These are phyloP conservation scores for Didymella arachidicola DNA, from an alignment of 2,329 filamentous ascomycete genomes.

Conservation along the genomic window DNA sequence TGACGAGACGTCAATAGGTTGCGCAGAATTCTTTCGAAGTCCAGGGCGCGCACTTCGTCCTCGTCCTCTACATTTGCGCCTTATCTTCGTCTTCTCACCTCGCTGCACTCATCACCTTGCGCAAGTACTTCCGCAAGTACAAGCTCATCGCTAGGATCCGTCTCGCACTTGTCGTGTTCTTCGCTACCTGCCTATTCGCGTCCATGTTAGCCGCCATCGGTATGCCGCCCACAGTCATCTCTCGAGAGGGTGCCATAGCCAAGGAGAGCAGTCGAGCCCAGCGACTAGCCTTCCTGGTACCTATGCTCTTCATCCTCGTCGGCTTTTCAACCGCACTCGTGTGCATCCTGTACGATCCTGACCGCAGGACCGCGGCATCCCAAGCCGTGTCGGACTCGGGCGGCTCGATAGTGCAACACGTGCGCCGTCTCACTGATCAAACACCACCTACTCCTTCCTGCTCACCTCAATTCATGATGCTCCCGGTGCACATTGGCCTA, in stretches of 20 bases:
- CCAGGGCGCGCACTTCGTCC: slow-evolving; percentile 42
- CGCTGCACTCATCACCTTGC: slow-evolving; percentile 43
- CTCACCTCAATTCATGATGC: not conserved
- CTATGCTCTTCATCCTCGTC: slow-evolving; percentile 38
- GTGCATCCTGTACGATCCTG: slow-evolving; percentile 37
- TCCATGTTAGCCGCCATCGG: slow-evolving; percentile 40
- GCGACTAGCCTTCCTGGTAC: slow-evolving; percentile 34
- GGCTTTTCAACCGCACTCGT: slow-evolving; percentile 42
- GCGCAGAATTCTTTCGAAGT: slow-evolving; percentile 36
- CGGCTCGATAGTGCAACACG: slow-evolving; percentile 1
- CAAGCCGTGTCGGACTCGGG: slow-evolving; percentile 12
- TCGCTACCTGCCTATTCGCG: slow-evolving; percentile 36
- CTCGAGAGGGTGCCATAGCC: slow-evolving; percentile 2
- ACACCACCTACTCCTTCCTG: not conserved
- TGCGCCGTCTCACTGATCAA: slow-evolving; percentile 21
- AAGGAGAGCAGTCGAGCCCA: slow-evolving; percentile 28
- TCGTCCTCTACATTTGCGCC: slow-evolving; percentile 44
- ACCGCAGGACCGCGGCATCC: slow-evolving; percentile 10
- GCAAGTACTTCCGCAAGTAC: slow-evolving; percentile 43
- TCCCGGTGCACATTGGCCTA: slow-evolving; percentile 26
- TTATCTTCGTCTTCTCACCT: slow-evolving; percentile 44
- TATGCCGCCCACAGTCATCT: slow-evolving; percentile 23
- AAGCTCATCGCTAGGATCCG: slow-evolving; percentile 41
- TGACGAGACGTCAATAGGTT: slow-evolving; percentile 22
- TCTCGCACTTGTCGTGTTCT: slow-evolving; percentile 38